Evolutionary conservation across 2,329 filamentous ascomycete genomes (phyloP), one percentile per base, ranked within the genome.

Genomic region (Diaporthe eres): DNA sequence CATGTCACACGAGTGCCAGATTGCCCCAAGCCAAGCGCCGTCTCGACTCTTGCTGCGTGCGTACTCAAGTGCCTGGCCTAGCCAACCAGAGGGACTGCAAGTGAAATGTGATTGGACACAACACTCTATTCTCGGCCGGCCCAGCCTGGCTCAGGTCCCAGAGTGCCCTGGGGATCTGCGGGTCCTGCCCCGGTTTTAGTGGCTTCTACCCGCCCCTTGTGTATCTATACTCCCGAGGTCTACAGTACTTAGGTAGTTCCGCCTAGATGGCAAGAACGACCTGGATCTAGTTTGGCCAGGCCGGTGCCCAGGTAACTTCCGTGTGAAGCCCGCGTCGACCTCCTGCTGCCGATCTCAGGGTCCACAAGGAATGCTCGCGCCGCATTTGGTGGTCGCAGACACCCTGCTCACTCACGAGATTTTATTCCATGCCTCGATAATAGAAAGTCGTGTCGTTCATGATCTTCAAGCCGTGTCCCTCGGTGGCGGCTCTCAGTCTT

Each of bases 1-100:
- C 63, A 39, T 68, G 63, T 68, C 63, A 68, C 63, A 68, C 65
- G 63, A 68, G 65, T 68, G 65, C 65, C 65, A 68, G 63, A 68
- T 68, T 68, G 63, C 63, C 63, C 63, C 63, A 68, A 68, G 65
- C 65, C 47, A 68, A 68, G 63, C 63, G 63, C 63, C 63, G 44
- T 68, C 63, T 68, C 44, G 31, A 39, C 63, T 51, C 44, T n/a
- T 51, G 47, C 63, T 37, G 63, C 44, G 34, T 68, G 42, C 44
- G 10, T 67, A 25, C 63, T 67, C 44, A 22, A 49, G 28, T 67
- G 42, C 44, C 63, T 61, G 42, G 61, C 28, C 61, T n/a, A 28
- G 44, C 44, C 63, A 67, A 67, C 6, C 17, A 47, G 25, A 65
- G 17, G 17, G 60, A 31, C 63, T 37, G 44, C 7, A 9, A 22